These are phyloP conservation scores for Hypoxylon sp. DNA, from an alignment of 2,329 filamentous ascomycete species.

Conservation along the genomic window DNA sequence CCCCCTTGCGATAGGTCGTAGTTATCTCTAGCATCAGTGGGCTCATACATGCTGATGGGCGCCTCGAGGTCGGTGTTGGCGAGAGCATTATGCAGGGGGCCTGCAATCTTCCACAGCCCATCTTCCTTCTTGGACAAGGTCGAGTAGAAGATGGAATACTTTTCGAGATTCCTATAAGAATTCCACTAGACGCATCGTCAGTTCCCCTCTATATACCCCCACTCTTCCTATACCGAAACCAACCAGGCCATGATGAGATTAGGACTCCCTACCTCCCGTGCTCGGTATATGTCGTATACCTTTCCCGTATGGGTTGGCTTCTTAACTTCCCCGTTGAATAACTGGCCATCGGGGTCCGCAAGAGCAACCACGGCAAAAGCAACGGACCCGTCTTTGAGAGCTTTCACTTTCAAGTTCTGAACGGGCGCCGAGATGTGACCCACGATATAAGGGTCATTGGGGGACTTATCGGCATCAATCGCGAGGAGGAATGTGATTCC, in stretches of 20 bases:
- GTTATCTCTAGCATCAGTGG: constrained; percentile 30
- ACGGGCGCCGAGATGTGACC: constrained; percentile 47
- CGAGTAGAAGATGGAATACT: constrained; percentile 51
- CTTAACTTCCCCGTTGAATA: constrained; percentile 46
- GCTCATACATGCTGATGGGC: constrained; percentile 41
- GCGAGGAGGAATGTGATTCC: constrained; percentile 47
- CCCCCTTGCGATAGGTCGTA: constrained; percentile 49
- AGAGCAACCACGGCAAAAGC: constrained; percentile 49
- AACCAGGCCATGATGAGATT: background rate
- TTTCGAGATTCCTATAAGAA: constrained; percentile 43
- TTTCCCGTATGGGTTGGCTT: constrained; percentile 42
- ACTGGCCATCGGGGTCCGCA: constrained; percentile 42
- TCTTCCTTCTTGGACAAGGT: constrained; percentile 42
- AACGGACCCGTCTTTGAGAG: constrained; percentile 46
- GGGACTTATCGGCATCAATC: constrained; percentile 35
- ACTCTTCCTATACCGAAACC: background rate
- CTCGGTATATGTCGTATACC: constrained; percentile 47
- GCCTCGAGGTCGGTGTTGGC: constrained; percentile 45
- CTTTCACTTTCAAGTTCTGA: constrained; percentile 46
- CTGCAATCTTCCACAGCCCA: constrained; percentile 44
- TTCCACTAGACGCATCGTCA: constrained; percentile 44
- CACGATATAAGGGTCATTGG: constrained; percentile 38
- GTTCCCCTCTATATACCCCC: background rate
- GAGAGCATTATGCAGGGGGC: constrained; percentile 47
- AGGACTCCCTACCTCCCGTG: constrained; percentile 46